Conservation (phyloP, 1,139 yeast genomes). For the Nakaseomyces bracarensis region DNA sequence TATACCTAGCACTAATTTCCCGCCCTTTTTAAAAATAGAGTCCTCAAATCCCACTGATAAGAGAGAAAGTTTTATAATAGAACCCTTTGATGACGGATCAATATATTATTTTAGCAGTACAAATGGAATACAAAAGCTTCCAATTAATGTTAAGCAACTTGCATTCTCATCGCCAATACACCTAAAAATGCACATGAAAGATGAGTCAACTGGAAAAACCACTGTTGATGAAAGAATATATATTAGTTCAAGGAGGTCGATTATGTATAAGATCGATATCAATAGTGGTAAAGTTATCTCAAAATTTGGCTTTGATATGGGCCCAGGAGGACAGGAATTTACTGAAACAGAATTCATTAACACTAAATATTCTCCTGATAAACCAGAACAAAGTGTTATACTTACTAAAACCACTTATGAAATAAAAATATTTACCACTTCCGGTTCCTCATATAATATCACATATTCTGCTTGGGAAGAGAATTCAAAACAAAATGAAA, state of each 20-base stretch:
- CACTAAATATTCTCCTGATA: conserved; percentile 10
- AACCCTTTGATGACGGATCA: conserved; percentile 80
- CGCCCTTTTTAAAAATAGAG: conserved; percentile 27
- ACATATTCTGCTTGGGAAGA: conserved; percentile 91
- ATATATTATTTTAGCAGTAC: conserved; percentile 79
- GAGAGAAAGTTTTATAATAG: conserved; percentile 64
- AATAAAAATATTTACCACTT: conserved; percentile 55
- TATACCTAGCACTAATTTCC: conserved; percentile 37
- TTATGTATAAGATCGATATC: conserved; percentile 67
- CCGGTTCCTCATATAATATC: conserved; percentile 73
- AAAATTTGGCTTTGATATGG: conserved; percentile 49
- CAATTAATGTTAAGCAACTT: conserved; percentile 70
- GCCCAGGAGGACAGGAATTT: conserved; percentile 15
- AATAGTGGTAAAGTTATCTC: conserved; percentile 69
- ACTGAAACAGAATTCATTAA: not conserved
- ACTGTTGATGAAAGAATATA: conserved; percentile 78
- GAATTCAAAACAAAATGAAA: conserved; percentile 39
- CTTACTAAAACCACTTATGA: conserved; percentile 44
- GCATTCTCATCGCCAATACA: conserved; percentile 81
- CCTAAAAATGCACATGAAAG: conserved; percentile 34
- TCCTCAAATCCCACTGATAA: conserved; percentile 18
- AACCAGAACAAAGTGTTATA: conserved; percentile 24
- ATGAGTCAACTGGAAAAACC: conserved; percentile 32
- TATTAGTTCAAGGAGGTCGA: conserved; percentile 76
- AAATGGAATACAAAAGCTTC: conserved; percentile 68